A percentile compares a stretch with the other conserved stretches of the same genome.
Conservation (phyloP, 805 yeast species). For the Maudiozyma serrabonitensis region DNA sequence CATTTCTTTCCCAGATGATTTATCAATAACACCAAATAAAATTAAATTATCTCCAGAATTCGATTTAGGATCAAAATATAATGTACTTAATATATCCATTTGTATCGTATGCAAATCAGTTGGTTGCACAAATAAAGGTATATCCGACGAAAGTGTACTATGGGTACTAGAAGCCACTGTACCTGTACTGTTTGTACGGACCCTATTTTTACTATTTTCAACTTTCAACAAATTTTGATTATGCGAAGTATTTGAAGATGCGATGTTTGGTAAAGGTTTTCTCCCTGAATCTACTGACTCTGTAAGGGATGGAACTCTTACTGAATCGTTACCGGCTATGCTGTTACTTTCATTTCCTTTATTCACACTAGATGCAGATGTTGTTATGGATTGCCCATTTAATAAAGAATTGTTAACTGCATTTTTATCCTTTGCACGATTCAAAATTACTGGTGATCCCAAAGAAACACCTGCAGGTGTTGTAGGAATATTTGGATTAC, state of each 20-base stretch:
- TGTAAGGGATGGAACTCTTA: not conserved
- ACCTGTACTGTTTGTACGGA: constrained; percentile 7
- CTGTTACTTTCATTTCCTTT: not conserved
- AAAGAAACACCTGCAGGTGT: constrained; percentile 8
- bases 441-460: constrained; percentile 18
- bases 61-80: constrained; percentile 31
- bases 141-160: constrained; percentile 25
- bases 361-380: not conserved
- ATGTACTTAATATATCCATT: constrained; percentile 41
- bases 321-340: not conserved
- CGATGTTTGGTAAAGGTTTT: not conserved
- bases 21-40: constrained; percentile 54
- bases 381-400: not conserved
- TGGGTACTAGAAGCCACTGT: constrained; percentile 8
- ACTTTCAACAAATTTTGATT: not conserved
- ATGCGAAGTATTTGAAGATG: not conserved
- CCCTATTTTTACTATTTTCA: constrained; percentile 1
- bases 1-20: constrained; percentile 51
- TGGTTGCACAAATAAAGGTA: constrained; percentile 48
- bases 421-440: constrained; percentile 5
- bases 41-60: constrained; percentile 50
- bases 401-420: not conserved
- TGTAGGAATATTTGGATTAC: not conserved
- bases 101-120: constrained; percentile 44
- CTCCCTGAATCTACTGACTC: not conserved